Evolutionary conservation across 1,284 basidiomycete species (phyloP).

Genomic region (Ganoderma multipileum): DNA sequence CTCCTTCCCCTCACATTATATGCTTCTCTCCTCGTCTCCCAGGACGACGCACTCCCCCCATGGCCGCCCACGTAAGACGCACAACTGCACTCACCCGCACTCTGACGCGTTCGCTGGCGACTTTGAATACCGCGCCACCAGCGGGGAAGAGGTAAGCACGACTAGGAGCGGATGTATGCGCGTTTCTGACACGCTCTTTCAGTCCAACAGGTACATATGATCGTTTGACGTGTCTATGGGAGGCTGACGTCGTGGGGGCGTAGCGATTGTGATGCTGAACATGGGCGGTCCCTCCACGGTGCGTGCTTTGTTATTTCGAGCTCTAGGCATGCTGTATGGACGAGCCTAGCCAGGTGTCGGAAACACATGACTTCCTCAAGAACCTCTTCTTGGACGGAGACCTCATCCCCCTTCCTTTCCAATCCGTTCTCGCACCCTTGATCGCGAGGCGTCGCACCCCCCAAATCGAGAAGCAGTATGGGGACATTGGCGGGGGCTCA

Average conservation of each 20-base stretch:
- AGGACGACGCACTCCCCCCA: slow-evolving; percentile 18
- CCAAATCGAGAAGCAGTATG: slow-evolving; percentile 94
- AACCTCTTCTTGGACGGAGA: slow-evolving; percentile 96
- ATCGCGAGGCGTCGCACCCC: slow-evolving; percentile 95
- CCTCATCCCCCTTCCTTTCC: slow-evolving; percentile 95
- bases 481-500: slow-evolving; percentile 95
- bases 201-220: slow-evolving; percentile 67
- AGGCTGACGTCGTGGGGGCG: slow-evolving; percentile 14
- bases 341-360: slow-evolving; percentile 63
- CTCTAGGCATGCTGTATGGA: background rate
- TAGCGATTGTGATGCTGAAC: slow-evolving; percentile 96
- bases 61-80: slow-evolving; percentile 29
- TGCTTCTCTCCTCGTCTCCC: slow-evolving; percentile 18
- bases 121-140: slow-evolving; percentile 43
- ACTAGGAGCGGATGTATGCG: background rate
- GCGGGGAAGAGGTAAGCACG: slow-evolving; percentile 45
- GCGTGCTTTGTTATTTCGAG: slow-evolving; percentile 36
- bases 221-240: background rate
- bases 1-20: slow-evolving; percentile 18
- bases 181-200: slow-evolving; percentile 20
- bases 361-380: slow-evolving; percentile 91
- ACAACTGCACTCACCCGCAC: slow-evolving; percentile 30
- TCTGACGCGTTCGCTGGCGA: slow-evolving; percentile 44
- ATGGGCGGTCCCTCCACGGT: slow-evolving; percentile 98
- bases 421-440: slow-evolving; percentile 84